Base-by-base conservation (phyloP, 768 basidiomycete genomes). In the Termitomyces sp. region DNA sequence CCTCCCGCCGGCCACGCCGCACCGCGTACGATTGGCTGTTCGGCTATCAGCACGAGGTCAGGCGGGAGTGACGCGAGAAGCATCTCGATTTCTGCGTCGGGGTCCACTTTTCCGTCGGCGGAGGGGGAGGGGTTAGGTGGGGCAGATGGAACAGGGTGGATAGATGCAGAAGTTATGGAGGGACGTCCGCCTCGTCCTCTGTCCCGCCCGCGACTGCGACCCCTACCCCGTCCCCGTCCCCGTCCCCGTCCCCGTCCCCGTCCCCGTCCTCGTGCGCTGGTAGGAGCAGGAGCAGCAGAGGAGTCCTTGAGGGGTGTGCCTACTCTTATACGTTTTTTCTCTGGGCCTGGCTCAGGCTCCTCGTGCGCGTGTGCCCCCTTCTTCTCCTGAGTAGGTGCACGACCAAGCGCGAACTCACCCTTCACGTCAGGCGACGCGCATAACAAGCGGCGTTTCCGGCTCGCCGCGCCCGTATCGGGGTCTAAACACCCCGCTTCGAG, bases 21-120 rank as follows among this genome's bases (percentile, higher is more conserved):
- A 0, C 84, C 84, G 21, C 78, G 75, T 8, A 83, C 68, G 40
- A 86, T 82, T 0, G 78, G 84, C 62, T 84, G 84, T 27, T 73
- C 65, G 0, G 85, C 84, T 2, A 78, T 59, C 0, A 55, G 54
- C 8, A 86, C 56, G 17, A 86, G 67, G 1, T 67, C 63, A 0
- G 56, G 23, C 0, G 82, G 82, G 1, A 83, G 65, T 9, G 49
- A 25, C 5, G 56, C 46, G 10, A 71, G 63, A 4, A 53, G 51
- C 11, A 52, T 37, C 29, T 58, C 38, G 38, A 41, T 17, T 43
- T 43, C 57, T 29, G n/a, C 27, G 31, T 34, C 53, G n/a, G n/a
- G n/a, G n/a, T n/a, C n/a, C n/a, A n/a, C n/a, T n/a, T n/a, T n/a
- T 6, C 14, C 6, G 31, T 32, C 53, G 10, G 10, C 5, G 4